Evolutionary conservation across 163 green algal species (phyloP).

Genomic region (Scenedesmus sp.): DNA sequence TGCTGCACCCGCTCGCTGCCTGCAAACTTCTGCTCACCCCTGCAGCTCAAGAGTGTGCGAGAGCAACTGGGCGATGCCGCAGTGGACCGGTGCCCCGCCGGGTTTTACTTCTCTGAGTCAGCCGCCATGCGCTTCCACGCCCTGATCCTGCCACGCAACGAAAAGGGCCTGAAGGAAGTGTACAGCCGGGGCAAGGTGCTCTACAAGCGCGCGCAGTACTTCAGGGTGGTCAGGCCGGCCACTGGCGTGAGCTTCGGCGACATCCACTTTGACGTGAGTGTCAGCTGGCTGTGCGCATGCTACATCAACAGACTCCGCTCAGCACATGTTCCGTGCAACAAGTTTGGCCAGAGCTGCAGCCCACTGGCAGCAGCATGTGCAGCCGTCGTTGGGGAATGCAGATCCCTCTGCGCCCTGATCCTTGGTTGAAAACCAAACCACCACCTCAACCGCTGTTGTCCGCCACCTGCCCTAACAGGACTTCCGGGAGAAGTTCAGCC

Average conservation of each 20-base stretch:
- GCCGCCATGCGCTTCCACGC: not conserved
- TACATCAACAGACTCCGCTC: too few species aligned
- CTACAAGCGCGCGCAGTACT: not conserved
- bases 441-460: not conserved
- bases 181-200: not conserved
- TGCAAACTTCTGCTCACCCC: not conserved
- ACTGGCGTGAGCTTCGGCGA: not conserved
- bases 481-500: not conserved
- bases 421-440: too few species aligned
- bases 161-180: not conserved
- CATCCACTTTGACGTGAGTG: conserved; percentile 19
- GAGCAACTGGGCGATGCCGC: not conserved
- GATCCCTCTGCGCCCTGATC: too few species aligned
- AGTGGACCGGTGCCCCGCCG: not conserved
- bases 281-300: too few species aligned
- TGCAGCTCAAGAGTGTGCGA: not conserved
- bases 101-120: conserved; percentile 34
- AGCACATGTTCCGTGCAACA: too few species aligned
- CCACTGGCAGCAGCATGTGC: too few species aligned
- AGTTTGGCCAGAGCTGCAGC: too few species aligned
- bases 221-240: conserved; percentile 16
- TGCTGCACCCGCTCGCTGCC: not conserved
- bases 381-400: too few species aligned
- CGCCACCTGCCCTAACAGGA: not conserved
- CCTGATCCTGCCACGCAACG: conserved; percentile 27